Percentiles rank a stretch among this genome's conserved stretches.
phyloP scores from a whole-genome alignment of 78 protist genomes.

The slime mould (Dictyostelium discoideum) region DNA sequence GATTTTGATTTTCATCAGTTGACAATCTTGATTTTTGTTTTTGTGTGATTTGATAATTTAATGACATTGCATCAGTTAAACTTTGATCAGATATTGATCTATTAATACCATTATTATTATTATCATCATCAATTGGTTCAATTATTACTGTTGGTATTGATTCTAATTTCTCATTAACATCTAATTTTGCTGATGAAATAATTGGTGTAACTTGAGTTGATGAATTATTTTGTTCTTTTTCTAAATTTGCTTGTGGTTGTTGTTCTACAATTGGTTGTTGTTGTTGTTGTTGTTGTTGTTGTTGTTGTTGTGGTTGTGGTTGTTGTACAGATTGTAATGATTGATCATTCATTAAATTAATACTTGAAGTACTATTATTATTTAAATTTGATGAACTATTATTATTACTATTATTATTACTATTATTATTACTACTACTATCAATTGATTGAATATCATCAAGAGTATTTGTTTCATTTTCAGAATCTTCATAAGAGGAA shows the following conservation, averaged over 20 bases:
- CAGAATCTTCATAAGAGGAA: slow-evolving; percentile 18
- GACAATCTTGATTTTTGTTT: neutral
- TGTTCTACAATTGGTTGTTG: neutral
- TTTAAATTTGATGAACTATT: neutral
- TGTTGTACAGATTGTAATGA: neutral
- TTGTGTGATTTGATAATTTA: neutral
- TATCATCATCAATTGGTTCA: neutral
- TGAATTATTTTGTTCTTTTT: neutral
- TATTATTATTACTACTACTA: neutral
- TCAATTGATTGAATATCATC: slow-evolving; percentile 38
- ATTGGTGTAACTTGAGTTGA: neutral
- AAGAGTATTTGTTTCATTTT: slow-evolving; percentile 8
- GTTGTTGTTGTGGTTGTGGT: neutral
- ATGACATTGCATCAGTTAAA: slow-evolving; percentile 9
- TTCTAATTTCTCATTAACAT: neutral
- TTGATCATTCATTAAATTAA: neutral
- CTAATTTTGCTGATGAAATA: neutral
- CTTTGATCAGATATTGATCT: slow-evolving; percentile 31
- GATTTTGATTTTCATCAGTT: neutral
- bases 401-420: neutral
- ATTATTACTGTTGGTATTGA: neutral
- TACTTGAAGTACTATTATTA: neutral
- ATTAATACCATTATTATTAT: neutral
- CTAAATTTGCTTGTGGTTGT: neutral
- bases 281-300: slow-evolving; percentile 5